Evolutionary conservation across 2,329 filamentous ascomycete species (phyloP).

Genomic region (Aspergillus puulaauensis): DNA sequence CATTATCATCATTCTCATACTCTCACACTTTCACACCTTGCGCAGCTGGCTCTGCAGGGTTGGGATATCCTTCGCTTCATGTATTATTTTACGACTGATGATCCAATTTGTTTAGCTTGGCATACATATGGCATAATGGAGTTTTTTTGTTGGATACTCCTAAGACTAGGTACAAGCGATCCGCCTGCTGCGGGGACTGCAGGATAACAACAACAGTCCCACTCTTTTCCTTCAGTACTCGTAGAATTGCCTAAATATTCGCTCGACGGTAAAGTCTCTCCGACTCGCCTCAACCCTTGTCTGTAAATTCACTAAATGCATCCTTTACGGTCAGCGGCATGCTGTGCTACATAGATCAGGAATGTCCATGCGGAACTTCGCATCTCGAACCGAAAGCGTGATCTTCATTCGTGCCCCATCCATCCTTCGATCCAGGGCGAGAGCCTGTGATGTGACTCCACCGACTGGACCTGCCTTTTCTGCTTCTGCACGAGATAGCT

Average conservation of each 20-base stretch:
- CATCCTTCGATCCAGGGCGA: not conserved
- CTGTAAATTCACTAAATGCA: too few relatives aligned
- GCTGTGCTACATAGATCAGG: not conserved
- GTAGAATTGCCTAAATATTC: too few relatives aligned
- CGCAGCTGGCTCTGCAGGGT: not conserved
- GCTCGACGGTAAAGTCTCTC: too few relatives aligned
- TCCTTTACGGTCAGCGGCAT: too few relatives aligned
- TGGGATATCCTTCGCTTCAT: not conserved
- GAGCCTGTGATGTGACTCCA: not conserved
- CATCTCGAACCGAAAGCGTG: not conserved
- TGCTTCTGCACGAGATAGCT: not conserved
- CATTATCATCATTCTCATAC: not conserved
- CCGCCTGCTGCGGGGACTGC: not conserved
- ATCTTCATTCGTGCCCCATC: not conserved
- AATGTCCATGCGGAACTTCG: constrained; percentile 3
- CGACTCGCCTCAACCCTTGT: too few relatives aligned
- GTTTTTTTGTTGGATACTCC: not conserved
- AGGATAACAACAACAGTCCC: not conserved
- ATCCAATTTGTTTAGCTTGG: not conserved
- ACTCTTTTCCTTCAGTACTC: not conserved
- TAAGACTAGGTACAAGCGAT: not conserved
- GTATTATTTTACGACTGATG: not conserved
- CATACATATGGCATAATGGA: not conserved
- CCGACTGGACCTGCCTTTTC: constrained; percentile 4
- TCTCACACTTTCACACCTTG: not conserved